Evolutionary conservation across 352 stramenopile species (phyloP), one percentile per base, ranked within the genome.

Genomic region (Phytophthora kernoviae): DNA sequence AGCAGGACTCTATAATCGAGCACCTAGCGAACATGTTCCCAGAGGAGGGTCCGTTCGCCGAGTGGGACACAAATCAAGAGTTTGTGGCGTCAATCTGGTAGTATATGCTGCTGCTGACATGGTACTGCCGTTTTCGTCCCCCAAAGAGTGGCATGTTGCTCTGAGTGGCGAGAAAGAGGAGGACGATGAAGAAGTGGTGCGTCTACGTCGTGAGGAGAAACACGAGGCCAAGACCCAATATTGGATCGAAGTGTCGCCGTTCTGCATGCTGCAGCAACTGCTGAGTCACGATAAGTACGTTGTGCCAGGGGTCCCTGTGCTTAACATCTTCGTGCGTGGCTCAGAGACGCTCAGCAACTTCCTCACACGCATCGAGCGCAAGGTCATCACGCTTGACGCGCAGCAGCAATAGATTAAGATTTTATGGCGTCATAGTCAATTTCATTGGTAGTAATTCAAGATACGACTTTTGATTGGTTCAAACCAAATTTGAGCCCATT

Each of bases 1-100:
- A 96, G 61, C 70, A 91, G 32, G 87, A 96, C 62, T 55, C 73
- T 32, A 70, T 94, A 37, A 89, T 94, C 41, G 85, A 94, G 58
- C 87, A 96, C 67, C 58, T 96, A 51, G 87, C 85, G 57, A 94
- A 94, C 66, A 94, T 94, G 85, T 96, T 96, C 67, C 87, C 87
- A 0, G 87, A 96, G 49, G 84, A 93, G 40, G 87, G 87, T 0
- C 84, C 87, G 44, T 92, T 84, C 59, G 88, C 81, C 39, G 71
- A 94, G 18, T 96, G 87, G 87, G 87, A 96, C 66, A 64, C 51
- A 11, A 68, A 80, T 3, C 55, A 87, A 11, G 70, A 88, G 61
- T 96, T 92, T 58, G 74, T 87, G 44, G 87, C 85, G 17, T 94
- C 24, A 77, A 84, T 18, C 65, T 96, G 26, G 80, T 88, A 17